These are phyloP conservation scores for Neurospora sp. DNA, from an alignment of 495 filamentous ascomycete species.

Conservation along the genomic window DNA sequence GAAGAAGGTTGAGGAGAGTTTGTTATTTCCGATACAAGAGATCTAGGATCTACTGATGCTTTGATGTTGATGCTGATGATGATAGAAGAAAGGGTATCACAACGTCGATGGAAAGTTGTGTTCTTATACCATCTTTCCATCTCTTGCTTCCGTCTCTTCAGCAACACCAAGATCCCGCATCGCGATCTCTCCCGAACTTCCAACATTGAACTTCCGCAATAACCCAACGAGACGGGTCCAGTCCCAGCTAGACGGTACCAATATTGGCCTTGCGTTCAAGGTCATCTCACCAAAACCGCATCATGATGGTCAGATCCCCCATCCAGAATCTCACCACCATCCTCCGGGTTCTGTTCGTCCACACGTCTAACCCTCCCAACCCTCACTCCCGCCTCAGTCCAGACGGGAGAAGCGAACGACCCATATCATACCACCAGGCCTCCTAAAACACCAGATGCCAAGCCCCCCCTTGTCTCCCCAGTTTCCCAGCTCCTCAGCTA, in stretches of 20 bases:
- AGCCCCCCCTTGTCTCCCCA: neutral
- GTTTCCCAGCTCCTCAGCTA: neutral
- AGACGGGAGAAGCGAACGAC: neutral
- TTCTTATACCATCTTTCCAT: conserved; percentile 9
- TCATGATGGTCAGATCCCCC: neutral
- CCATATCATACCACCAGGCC: conserved; percentile 8
- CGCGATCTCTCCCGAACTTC: conserved; percentile 1
- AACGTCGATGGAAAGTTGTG: neutral
- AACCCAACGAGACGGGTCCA: neutral
- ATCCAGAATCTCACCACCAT: neutral
- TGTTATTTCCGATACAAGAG: neutral
- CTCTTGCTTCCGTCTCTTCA: neutral
- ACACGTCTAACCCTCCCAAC: neutral
- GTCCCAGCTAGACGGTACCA: neutral
- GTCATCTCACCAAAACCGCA: neutral
- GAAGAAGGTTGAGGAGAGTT: neutral
- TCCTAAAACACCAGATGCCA: conserved; percentile 12
- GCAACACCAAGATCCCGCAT: neutral
- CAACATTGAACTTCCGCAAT: neutral
- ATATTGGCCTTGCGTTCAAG: neutral
- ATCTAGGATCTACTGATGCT: neutral
- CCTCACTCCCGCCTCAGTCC: neutral
- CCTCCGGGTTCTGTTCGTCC: neutral
- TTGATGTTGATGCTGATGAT: conserved; percentile 5
- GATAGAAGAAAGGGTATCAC: conserved; percentile 1